Percentiles rank a stretch among this genome's conserved stretches.
Conservation (phyloP, 805 yeast species). For the Vanderwaltozyma polyspora region DNA sequence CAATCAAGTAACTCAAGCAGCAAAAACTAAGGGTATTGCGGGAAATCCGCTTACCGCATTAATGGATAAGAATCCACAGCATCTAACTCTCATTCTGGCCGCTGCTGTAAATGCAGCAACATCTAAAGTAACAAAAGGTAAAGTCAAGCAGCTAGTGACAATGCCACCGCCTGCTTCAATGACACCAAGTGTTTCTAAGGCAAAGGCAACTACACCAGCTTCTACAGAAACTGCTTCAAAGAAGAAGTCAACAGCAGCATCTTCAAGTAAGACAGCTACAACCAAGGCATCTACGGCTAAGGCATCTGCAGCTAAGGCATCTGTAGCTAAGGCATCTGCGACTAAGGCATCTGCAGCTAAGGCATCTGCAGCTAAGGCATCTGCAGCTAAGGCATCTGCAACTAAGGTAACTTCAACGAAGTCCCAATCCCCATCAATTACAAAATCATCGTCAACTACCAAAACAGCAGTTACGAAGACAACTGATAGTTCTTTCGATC, state of each 20-base stretch:
- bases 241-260: constrained; percentile 9
- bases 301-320: not conserved
- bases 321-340: not conserved
- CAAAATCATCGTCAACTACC: not conserved
- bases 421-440: not conserved
- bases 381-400: not conserved
- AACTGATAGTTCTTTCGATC: constrained; percentile 20
- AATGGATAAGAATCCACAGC: constrained; percentile 73
- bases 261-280: constrained; percentile 9
- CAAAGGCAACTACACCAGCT: not conserved
- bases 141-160: constrained; percentile 33
- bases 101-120: constrained; percentile 77
- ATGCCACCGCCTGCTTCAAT: constrained; percentile 12
- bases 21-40: constrained; percentile 70
- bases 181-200: not conserved
- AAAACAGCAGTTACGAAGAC: not conserved
- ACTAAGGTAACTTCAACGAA: not conserved
- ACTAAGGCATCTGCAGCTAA: too few species aligned
- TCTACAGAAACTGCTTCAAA: constrained; percentile 1
- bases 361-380: not conserved
- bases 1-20: constrained; percentile 80
- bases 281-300: not conserved
- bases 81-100: constrained; percentile 64
- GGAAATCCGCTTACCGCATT: constrained; percentile 69
- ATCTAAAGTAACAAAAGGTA: constrained; percentile 44